These are phyloP conservation scores for Endothia cerciana DNA, from an alignment of 2,329 filamentous ascomycete genomes.

Conservation along the genomic window DNA sequence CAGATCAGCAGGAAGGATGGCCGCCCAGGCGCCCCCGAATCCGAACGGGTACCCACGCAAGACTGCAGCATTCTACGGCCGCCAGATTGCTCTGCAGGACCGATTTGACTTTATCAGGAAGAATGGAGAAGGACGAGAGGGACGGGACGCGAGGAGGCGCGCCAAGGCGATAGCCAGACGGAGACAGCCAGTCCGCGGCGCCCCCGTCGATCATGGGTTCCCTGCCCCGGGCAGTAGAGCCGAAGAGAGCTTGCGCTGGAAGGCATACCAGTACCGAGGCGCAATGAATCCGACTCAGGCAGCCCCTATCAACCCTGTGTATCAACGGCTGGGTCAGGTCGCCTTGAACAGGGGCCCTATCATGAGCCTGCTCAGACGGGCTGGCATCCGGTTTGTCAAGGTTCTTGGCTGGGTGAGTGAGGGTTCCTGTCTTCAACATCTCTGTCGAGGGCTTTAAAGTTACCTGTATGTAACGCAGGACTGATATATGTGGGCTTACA, in stretches of 20 bases:
- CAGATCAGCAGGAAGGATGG: not conserved
- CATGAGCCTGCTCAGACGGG: not conserved
- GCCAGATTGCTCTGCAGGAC: not conserved
- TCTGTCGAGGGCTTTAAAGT: no score
- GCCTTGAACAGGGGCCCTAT: not conserved
- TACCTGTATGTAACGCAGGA: no score
- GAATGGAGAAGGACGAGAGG: not conserved
- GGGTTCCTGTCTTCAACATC: not conserved
- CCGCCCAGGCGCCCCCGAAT: not conserved
- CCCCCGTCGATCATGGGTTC: not conserved
- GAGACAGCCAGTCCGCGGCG: not conserved
- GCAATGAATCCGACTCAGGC: no score
- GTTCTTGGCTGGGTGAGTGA: conserved; percentile 1
- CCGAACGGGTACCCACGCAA: not conserved
- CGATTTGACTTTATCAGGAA: not conserved
- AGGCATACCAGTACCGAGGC: not conserved
- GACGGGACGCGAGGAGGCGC: not conserved
- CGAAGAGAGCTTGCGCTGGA: not conserved
- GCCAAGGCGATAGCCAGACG: not conserved
- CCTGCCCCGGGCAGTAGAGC: not conserved
- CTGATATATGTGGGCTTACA: not conserved
- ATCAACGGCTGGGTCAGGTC: not conserved
- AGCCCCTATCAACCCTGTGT: no score
- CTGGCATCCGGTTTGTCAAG: not conserved
- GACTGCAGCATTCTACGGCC: not conserved